Evolutionary conservation across 75 land plant species (phyloP), one percentile per base, ranked within the genome.

Genomic region (Ceratopteris richardii): DNA sequence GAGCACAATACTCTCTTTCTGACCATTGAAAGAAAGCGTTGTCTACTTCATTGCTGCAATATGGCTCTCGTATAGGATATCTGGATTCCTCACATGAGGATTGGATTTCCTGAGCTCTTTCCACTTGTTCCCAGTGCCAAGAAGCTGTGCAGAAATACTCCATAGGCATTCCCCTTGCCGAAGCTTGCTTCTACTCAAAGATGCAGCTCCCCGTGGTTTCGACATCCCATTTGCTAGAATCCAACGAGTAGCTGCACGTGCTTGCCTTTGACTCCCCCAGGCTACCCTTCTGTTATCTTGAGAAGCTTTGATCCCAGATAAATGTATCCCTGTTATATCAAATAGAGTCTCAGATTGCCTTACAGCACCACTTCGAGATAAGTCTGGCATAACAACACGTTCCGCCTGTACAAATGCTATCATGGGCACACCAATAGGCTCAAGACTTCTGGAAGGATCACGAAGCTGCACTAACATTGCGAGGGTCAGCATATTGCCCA

Each of bases 91-190:
- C 44, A 66, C 76, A 36, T 64, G 61, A 5, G 82, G 58, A 31
- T 74, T 82, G 41, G 74, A 72, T 80, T 80, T 77, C 80, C 74
- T 77, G 18, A 61, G 27, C 18, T 61, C 64, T 50, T 61, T 51
- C 64, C 66, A 56, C 26, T 64, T 64, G 50, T 53, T 57, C 29
- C 37, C 66, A 66, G 71, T 78, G 14, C 79, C 86, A 69, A 72
- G 63, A n/a, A 73, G 62, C 23, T 80, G 54, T 0, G 82, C 69
- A 24, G 86, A 77, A 5, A 84, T 51, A 80, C 88, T 84, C 83
- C 83, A 84, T 44, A 84, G 30, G 43, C 61, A 31, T 1, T 60
- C 63, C 50, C 30, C 54, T 31, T 55, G 21, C 41, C 67, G 65
- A 50, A 51, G 66, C 7, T 57, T 71, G 3, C 29, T 29, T 11